Evolutionary conservation across 176 grass and related monocot genomes (phyloP), one percentile per base, ranked within the genome.

Genomic region (Hyparrhenia diplandra): DNA sequence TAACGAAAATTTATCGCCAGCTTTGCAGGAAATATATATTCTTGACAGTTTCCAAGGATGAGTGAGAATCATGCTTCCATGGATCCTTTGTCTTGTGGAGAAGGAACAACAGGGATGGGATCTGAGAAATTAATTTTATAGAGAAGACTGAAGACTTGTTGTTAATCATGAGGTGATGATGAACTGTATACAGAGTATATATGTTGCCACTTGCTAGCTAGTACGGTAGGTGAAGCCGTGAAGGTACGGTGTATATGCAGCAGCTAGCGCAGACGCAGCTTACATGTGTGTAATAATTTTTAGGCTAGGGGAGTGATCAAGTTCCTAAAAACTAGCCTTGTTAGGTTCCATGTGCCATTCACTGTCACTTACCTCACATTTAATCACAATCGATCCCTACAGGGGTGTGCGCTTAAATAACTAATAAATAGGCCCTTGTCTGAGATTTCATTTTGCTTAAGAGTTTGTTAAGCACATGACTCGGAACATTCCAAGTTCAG

Each of bases 291-390:
- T 52, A 61, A 61, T 49, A 47, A 21, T 63, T 36, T 5, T 63
- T 51, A 75, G 62, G 31, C 37, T 13, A 64, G 37, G n/a, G 39
- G 23, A 79, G 29, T 71, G 40, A 52, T 78, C n/a, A n/a, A n/a
- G n/a, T n/a, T n/a, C n/a, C n/a, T n/a, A n/a, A 11, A 76, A 28
- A 0, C 27, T 2, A 10, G 4, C 4, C 27, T 27, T 40, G 8
- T 46, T 61, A 62, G 58, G 2, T 31, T 82, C 30, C 85, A 82
- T 82, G 79, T 82, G 72, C 78, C 64, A 61, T 63, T 43, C 29
- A 62, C 23, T 13, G 8, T 36, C 10, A 61, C 23, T 68, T 17
- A 61, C 23, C 40, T 31, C 39, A 71, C 42, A 70, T 10, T 87
- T 76, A 25, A 31, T 76, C 42, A 0, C 16, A 52, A n/a, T 52